These are phyloP conservation scores for Miscanthus lutarioriparius DNA, from an alignment of 176 grass and related monocot species.

Conservation along the genomic window DNA sequence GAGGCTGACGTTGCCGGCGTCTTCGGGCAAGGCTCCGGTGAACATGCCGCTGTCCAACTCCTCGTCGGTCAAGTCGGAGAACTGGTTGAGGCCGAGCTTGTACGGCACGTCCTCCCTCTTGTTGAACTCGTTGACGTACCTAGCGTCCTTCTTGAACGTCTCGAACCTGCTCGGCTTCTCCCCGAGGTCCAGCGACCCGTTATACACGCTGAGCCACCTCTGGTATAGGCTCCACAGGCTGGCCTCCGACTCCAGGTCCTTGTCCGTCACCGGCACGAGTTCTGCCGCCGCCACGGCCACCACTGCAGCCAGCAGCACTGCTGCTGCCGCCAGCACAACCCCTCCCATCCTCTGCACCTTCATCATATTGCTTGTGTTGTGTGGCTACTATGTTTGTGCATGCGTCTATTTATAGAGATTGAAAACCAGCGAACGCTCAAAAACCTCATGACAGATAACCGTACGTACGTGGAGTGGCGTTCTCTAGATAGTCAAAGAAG, in stretches of 20 bases:
- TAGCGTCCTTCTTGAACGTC: conserved; percentile 42
- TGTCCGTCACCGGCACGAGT: too few relatives aligned
- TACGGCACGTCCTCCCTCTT: conserved; percentile 19
- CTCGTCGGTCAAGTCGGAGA: conserved; percentile 33
- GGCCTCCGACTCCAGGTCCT: too few relatives aligned
- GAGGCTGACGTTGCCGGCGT: neutral
- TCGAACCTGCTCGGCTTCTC: conserved; percentile 30
- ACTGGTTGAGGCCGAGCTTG: conserved; percentile 44
- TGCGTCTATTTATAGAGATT: too few relatives aligned
- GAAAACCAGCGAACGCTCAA: too few relatives aligned
- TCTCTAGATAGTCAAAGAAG: too few relatives aligned
- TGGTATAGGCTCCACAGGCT: conserved; percentile 6
- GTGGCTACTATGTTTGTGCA: too few relatives aligned
- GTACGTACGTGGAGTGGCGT: too few relatives aligned
- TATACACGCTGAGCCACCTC: conserved; percentile 22
- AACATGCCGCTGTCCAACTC: conserved; percentile 24
- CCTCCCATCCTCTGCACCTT: too few relatives aligned
- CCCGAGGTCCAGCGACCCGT: neutral
- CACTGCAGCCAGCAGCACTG: too few relatives aligned
- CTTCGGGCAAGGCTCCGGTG: neutral
- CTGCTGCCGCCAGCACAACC: neutral
- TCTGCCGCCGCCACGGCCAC: too few relatives aligned
- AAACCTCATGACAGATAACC: too few relatives aligned
- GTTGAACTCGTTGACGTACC: conserved; percentile 43
- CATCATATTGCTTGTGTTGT: too few relatives aligned